phyloP scores from a whole-genome alignment of 192 early-diverging fungal genomes.

The Anaeromyces robustus region DNA sequence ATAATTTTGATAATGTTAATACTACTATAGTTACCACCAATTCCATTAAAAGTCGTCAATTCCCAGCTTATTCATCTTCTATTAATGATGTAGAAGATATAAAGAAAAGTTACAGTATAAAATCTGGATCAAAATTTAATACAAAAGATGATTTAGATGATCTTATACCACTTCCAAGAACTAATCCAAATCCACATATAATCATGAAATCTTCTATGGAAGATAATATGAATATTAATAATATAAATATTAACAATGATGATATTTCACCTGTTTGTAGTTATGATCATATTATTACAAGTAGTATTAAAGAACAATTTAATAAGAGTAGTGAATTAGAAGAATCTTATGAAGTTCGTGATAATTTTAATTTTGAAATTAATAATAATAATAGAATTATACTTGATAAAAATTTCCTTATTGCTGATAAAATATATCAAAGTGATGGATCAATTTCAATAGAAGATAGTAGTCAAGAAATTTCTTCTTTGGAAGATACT shows the following conservation, averaged over 20 bases:
- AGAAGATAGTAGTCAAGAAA: no score
- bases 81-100: not conserved
- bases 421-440: not conserved
- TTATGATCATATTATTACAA: not conserved
- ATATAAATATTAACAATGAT: no score
- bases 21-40: not conserved
- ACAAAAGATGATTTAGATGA: not conserved
- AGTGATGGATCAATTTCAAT: no score
- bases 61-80: not conserved
- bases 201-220: no score
- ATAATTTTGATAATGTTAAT: no score
- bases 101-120: not conserved
- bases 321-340: not conserved
- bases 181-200: no score
- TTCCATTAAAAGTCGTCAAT: no score
- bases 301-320: not conserved
- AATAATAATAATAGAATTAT: not conserved
- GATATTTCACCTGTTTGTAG: not conserved
- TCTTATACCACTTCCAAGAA: not conserved
- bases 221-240: no score
- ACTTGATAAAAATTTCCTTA: not conserved
- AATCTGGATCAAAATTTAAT: not conserved
- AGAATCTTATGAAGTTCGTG: not conserved
- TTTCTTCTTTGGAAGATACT: no score
- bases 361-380: no score